Evolutionary conservation across 2,329 filamentous ascomycete species (phyloP).

Genomic region (Aspergillus phoenicis): DNA sequence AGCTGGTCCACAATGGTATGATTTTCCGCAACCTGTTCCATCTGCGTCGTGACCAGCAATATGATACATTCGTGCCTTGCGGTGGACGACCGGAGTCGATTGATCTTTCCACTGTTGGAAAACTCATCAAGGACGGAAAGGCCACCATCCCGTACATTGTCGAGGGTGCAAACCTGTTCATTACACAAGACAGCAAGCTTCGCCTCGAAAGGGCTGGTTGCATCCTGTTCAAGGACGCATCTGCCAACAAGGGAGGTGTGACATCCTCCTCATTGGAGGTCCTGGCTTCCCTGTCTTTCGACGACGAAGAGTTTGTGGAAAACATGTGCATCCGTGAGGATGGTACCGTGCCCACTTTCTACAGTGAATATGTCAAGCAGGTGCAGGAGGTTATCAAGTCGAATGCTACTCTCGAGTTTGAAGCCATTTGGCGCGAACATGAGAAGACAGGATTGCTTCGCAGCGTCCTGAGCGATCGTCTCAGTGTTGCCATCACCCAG

Average conservation of each 20-base stretch:
- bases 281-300: conserved; percentile 89
- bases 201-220: conserved; percentile 93
- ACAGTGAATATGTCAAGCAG: conserved; percentile 86
- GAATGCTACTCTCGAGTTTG: conserved; percentile 92
- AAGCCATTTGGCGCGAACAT: conserved; percentile 96
- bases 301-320: conserved; percentile 82
- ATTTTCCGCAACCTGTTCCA: conserved; percentile 98
- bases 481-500: conserved; percentile 91
- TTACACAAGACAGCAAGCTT: conserved; percentile 96
- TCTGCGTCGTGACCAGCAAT: conserved; percentile 73
- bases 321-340: conserved; percentile 88
- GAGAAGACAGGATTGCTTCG: conserved; percentile 76
- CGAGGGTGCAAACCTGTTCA: conserved; percentile 97
- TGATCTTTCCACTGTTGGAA: conserved; percentile 82
- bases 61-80: conserved; percentile 92
- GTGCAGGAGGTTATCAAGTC: conserved; percentile 89
- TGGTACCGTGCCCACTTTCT: conserved; percentile 83
- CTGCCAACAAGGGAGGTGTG: conserved; percentile 97
- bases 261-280: conserved; percentile 97
- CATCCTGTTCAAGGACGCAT: conserved; percentile 95
- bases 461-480: conserved; percentile 86
- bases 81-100: conserved; percentile 96
- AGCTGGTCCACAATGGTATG: conserved; percentile 86
- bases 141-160: conserved; percentile 89
- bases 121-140: conserved; percentile 89